phyloP scores from a whole-genome alignment of 1,139 yeast species.

The Saccharomyces hybrid region DNA sequence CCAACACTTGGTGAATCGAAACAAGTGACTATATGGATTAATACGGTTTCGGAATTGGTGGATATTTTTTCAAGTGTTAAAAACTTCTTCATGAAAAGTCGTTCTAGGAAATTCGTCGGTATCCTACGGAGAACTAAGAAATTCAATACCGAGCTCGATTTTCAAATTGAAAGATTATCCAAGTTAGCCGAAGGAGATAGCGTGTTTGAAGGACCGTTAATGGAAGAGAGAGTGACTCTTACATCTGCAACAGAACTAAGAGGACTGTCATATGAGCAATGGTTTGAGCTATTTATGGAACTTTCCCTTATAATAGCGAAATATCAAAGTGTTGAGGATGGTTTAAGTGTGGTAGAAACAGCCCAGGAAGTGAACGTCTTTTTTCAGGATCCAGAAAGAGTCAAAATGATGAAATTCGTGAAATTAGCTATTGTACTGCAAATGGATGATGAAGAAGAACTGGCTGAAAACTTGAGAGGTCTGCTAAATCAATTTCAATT shows the following conservation, averaged over 20 bases:
- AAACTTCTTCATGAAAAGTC: conserved; percentile 71
- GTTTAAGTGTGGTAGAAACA: conserved; percentile 60
- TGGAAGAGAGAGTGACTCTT: conserved; percentile 37
- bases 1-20: conserved; percentile 47
- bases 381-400: conserved; percentile 50
- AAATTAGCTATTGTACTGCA: conserved; percentile 57
- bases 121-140: conserved; percentile 55
- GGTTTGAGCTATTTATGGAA: conserved; percentile 83
- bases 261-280: conserved; percentile 66
- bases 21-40: conserved; percentile 75
- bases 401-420: conserved; percentile 53
- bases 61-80: conserved; percentile 74
- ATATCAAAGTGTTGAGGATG: conserved; percentile 59
- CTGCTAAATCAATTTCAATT: conserved; percentile 67
- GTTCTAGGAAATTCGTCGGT: conserved; percentile 61
- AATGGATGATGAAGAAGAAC: conserved; percentile 44
- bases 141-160: conserved; percentile 58
- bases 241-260: conserved; percentile 48
- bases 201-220: conserved; percentile 30
- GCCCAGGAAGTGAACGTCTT: conserved; percentile 77
- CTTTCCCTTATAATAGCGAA: conserved; percentile 60
- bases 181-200: conserved; percentile 59
- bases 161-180: conserved; percentile 60
- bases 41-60: conserved; percentile 71
- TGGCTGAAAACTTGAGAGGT: conserved; percentile 51